These are phyloP conservation scores for Erythrophleum fordii DNA, from an alignment of 306 rosid species.

Conservation along the genomic window DNA sequence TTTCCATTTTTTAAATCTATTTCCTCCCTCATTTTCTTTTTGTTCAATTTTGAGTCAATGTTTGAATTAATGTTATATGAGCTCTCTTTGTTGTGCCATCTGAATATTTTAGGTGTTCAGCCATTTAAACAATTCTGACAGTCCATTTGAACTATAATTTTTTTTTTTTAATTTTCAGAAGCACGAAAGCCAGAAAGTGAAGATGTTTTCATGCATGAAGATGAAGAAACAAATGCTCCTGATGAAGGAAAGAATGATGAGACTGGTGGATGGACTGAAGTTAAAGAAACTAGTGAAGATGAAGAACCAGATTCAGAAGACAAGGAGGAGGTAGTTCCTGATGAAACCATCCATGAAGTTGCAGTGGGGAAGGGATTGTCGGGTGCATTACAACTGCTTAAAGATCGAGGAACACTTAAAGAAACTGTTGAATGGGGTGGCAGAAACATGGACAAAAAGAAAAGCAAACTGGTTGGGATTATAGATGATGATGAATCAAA, in stretches of 20 bases:
- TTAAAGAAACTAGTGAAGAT: constrained; percentile 60
- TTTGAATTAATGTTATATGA: constrained; percentile 12
- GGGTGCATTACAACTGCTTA: constrained; percentile 82
- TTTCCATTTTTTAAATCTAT: background rate
- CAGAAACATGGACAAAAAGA: constrained; percentile 98
- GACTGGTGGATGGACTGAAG: constrained; percentile 92
- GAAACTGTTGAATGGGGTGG: constrained; percentile 98
- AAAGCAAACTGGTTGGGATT: constrained; percentile 89
- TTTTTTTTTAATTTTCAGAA: constrained; percentile 54
- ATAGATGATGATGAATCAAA: constrained; percentile 68
- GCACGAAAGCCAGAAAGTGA: constrained; percentile 80
- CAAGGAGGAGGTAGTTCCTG: constrained; percentile 66
- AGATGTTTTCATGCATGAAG: constrained; percentile 89
- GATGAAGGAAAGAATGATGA: constrained; percentile 57
- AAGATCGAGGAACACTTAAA: constrained; percentile 92
- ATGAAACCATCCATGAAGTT: constrained; percentile 91
- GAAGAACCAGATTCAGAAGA: constrained; percentile 60
- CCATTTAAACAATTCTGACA: constrained; percentile 9
- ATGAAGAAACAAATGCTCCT: constrained; percentile 59
- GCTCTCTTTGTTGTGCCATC: constrained; percentile 10
- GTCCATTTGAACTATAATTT: constrained; percentile 19
- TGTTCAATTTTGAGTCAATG: constrained; percentile 20
- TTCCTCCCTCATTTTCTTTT: background rate
- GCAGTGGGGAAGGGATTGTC: constrained; percentile 91
- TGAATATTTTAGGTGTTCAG: constrained; percentile 27